These are phyloP conservation scores for Vitellaria paradoxa DNA, from an alignment of 179 eudicot species.

Conservation along the genomic window DNA sequence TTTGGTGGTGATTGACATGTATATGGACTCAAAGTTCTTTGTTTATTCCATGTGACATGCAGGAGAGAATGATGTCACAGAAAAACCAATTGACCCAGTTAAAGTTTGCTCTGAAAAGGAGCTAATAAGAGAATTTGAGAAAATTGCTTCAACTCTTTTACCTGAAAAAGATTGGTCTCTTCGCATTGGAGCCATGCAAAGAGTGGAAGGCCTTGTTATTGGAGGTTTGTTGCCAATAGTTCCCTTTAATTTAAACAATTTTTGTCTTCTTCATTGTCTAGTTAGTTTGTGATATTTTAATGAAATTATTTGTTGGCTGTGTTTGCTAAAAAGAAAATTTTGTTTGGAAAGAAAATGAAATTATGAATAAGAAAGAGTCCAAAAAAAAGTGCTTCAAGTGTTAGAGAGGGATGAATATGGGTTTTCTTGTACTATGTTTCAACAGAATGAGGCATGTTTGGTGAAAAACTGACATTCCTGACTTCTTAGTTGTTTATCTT, in stretches of 20 bases:
- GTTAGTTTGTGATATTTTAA: not conserved
- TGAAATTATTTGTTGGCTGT: not conserved
- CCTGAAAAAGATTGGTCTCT: constrained; percentile 99
- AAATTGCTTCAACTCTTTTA: constrained; percentile 73
- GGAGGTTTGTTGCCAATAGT: constrained; percentile 59
- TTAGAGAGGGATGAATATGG: not conserved
- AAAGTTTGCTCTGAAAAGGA: constrained; percentile 95
- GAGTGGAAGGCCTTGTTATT: constrained; percentile 88
- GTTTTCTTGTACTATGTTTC: not conserved
- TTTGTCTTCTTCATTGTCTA: not conserved
- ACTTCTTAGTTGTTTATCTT: not conserved
- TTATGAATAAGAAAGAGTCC: not conserved
- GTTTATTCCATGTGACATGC: constrained; percentile 15
- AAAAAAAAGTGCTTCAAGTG: not conserved
- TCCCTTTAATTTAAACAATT: not conserved
- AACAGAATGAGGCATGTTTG: not conserved
- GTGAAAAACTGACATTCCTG: not conserved
- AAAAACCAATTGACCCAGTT: constrained; percentile 85
- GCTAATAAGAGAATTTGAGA: constrained; percentile 88
- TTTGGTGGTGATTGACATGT: not conserved
- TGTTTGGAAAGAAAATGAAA: not conserved
- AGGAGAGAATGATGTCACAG: constrained; percentile 88
- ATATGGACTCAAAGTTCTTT: not conserved
- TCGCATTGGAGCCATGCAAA: constrained; percentile 95
- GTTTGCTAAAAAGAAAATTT: not conserved